Evolutionary conservation across 2,329 filamentous ascomycete genomes (phyloP).

Genomic region (Periconia sp.): DNA sequence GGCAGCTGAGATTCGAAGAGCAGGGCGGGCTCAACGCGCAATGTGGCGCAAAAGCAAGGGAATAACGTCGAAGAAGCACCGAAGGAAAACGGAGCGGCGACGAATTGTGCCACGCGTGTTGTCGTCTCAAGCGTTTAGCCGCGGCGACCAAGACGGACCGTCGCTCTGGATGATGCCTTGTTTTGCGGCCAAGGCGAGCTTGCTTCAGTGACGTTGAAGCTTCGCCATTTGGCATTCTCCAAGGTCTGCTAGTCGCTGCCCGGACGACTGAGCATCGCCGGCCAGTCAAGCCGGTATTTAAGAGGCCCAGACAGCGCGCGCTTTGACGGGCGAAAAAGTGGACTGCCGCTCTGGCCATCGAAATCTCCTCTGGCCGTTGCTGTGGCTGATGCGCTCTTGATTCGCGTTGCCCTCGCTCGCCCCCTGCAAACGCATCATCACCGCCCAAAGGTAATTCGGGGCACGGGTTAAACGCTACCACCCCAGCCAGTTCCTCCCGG

Average conservation of each 20-base stretch:
- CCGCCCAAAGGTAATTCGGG: constrained; percentile 2
- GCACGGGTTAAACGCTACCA: too few relatives aligned
- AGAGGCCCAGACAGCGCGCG: not conserved
- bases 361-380: constrained; percentile 6
- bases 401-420: not conserved
- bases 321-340: too few relatives aligned
- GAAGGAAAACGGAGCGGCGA: too few relatives aligned
- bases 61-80: too few relatives aligned
- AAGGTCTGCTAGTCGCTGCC: constrained; percentile 5
- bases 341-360: not conserved
- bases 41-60: too few relatives aligned
- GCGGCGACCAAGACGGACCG: constrained; percentile 12
- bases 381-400: constrained; percentile 2
- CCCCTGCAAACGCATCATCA: not conserved
- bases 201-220: constrained; percentile 8
- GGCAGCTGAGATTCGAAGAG: too few relatives aligned
- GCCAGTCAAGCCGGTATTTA: not conserved
- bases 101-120: too few relatives aligned
- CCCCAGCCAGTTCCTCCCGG: too few relatives aligned
- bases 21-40: too few relatives aligned
- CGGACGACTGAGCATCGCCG: constrained; percentile 2
- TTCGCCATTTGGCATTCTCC: constrained; percentile 3
- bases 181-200: constrained; percentile 13
- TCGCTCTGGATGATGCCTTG: constrained; percentile 13
- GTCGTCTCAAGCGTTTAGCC: constrained; percentile 16